phyloP scores from a whole-genome alignment of 1,284 basidiomycete genomes.

The Ganoderma resinaceum region DNA sequence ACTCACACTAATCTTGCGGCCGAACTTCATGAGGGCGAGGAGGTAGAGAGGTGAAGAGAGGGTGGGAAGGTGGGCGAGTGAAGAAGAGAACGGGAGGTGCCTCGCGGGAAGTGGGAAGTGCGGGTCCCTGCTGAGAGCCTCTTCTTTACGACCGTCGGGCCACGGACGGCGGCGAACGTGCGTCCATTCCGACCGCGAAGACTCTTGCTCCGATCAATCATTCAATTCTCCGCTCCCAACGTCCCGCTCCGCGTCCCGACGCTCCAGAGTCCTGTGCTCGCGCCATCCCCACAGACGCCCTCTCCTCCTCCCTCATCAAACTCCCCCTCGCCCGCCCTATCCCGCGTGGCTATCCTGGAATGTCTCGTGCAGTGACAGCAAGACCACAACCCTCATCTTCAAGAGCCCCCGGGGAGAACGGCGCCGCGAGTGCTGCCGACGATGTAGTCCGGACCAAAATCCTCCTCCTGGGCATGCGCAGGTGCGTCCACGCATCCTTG shows the following conservation, averaged over 20 bases:
- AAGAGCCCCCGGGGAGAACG: neutral
- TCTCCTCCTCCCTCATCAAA: neutral
- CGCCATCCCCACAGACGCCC: neutral
- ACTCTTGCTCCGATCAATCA: neutral
- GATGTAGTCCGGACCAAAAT: slow-evolving; percentile 66
- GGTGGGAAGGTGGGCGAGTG: slow-evolving; percentile 4
- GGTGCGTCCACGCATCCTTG: slow-evolving; percentile 50
- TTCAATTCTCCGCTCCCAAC: slow-evolving; percentile 1
- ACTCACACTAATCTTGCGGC: slow-evolving; percentile 84
- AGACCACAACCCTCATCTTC: neutral
- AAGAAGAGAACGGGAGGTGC: slow-evolving; percentile 8
- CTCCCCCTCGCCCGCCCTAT: neutral
- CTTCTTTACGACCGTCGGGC: neutral
- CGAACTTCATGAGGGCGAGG: slow-evolving; percentile 78
- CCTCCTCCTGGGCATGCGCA: slow-evolving; percentile 80
- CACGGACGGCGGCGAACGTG: slow-evolving; percentile 9
- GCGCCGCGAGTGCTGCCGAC: slow-evolving; percentile 6
- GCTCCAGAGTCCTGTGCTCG: slow-evolving; percentile 15
- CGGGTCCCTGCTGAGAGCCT: neutral
- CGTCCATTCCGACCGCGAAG: slow-evolving; percentile 1
- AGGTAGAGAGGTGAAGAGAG: neutral
- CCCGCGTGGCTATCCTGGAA: neutral
- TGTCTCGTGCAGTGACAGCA: slow-evolving; percentile 10
- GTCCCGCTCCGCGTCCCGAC: slow-evolving; percentile 11
- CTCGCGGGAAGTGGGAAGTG: neutral